These are phyloP conservation scores for Pelagomonas calceolata DNA, from an alignment of 108 stramenopile species.

Conservation along the genomic window DNA sequence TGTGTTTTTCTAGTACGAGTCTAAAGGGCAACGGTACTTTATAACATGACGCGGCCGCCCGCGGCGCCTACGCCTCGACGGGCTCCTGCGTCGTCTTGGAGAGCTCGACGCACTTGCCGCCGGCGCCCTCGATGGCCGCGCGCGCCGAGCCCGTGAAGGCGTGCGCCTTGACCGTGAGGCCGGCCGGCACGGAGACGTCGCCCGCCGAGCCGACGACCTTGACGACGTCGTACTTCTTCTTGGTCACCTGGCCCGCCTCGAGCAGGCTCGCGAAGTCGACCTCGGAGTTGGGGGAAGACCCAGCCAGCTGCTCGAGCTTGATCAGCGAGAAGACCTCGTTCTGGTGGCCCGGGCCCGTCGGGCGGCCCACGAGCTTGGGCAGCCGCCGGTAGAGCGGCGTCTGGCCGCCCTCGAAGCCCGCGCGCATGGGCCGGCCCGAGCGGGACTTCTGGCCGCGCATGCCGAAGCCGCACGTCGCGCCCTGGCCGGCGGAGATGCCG, in stretches of 20 bases:
- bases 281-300: constrained; percentile 50
- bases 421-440: constrained; percentile 62
- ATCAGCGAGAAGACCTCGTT: constrained; percentile 81
- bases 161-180: constrained; percentile 90
- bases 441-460: constrained; percentile 95
- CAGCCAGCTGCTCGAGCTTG: constrained; percentile 71
- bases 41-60: too few relatives aligned
- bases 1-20: too few relatives aligned
- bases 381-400: constrained; percentile 78
- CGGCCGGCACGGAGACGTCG: constrained; percentile 56
- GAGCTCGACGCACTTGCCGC: constrained; percentile 80
- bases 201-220: constrained; percentile 75
- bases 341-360: constrained; percentile 81
- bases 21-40: too few relatives aligned
- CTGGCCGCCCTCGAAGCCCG: constrained; percentile 95
- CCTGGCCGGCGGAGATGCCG: constrained; percentile 91
- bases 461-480: constrained; percentile 89
- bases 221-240: constrained; percentile 69
- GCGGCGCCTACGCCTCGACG: too few relatives aligned
- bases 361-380: constrained; percentile 82
- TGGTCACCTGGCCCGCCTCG: constrained; percentile 57
- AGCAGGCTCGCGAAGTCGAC: constrained; percentile 68
- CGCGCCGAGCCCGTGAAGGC: constrained; percentile 79
- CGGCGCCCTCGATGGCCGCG: constrained; percentile 78
- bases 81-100: constrained; percentile 68